Evolutionary conservation across 441 rosid genomes (phyloP), one percentile per base, ranked within the genome.

Genomic region (Populus hybrid): DNA sequence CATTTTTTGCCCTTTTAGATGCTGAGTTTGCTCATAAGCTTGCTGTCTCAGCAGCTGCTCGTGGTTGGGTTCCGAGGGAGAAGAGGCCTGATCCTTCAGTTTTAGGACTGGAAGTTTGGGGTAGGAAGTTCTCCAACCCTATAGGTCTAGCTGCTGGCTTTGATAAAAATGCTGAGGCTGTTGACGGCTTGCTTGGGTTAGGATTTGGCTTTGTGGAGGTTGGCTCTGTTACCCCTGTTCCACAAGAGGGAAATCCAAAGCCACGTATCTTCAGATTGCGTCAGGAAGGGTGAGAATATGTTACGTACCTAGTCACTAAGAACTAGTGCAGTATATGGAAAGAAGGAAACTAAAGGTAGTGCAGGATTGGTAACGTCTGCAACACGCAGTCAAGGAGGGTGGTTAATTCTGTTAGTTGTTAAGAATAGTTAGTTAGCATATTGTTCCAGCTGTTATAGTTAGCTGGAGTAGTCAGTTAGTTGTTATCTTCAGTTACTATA

Each of bases 181-280:
- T 95, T 35, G 99, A 95, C 29, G 96, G 99, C 31, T 82, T 94
- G 61, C 90, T 96, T 77, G 98, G 93, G 38, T 40, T 94, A 81
- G 98, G 99, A 68, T 94, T 96, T 83, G 99, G 99, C 29, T 94
- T 93, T 82, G 98, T 96, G 24, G 99, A 96, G 86, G 94, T 96
- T 74, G 99, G 99, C 71, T 96, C 98, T 7, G 98, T 94, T 40
- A 94, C 98, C 35, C 99, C 99, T 79, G 89, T 88, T 80, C 98
- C 98, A 63, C 99, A 96, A n/a, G n/a, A n/a, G n/a, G n/a, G n/a
- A 72, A 94, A 96, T 73, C 89, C 93, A 69, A 95, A 90, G 86
- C 98, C 95, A n/a, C 93, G 98, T 16, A 89, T 95, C 81, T 95
- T 95, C 80, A 92, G 99, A 87, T 76, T 95, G 87, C 91, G 86